Percentiles rank a stretch among this genome's conserved stretches.
Evolutionary conservation across 495 filamentous ascomycete species (phyloP).

Genomic region (Podospora bellae-mahoneyi): DNA sequence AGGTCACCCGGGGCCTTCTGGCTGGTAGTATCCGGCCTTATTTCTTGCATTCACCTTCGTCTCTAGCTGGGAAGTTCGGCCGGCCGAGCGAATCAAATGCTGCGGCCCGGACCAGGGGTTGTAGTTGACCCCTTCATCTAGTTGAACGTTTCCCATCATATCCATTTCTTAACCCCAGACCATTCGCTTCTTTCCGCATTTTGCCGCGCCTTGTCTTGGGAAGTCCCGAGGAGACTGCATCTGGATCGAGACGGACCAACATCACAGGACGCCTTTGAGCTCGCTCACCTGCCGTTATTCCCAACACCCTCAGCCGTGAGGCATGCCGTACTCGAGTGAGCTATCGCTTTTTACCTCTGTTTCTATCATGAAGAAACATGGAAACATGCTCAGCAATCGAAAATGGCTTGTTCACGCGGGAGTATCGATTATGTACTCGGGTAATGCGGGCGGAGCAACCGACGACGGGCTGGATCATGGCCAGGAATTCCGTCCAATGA

Average conservation of each 20-base stretch:
- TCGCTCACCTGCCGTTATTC: not conserved
- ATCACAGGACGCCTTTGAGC: not conserved
- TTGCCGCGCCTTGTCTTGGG: slow-evolving; percentile 11
- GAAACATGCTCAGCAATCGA: not conserved
- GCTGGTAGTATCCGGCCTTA: slow-evolving; percentile 31
- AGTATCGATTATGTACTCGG: not conserved
- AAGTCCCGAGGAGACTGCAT: not conserved
- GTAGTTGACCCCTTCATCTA: slow-evolving; percentile 24
- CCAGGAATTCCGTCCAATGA: not conserved
- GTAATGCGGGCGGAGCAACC: not conserved
- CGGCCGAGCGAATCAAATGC: slow-evolving; percentile 26
- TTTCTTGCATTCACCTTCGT: slow-evolving; percentile 19
- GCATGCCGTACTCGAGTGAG: slow-evolving; percentile 16
- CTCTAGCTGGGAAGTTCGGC: slow-evolving; percentile 11
- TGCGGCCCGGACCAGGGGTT: slow-evolving; percentile 9
- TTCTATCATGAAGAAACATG: not conserved
- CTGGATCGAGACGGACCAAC: not conserved
- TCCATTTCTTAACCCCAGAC: slow-evolving; percentile 6
- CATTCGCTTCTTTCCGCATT: slow-evolving; percentile 18
- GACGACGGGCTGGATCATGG: not conserved
- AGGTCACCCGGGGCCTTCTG: not conserved
- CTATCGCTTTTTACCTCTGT: not conserved
- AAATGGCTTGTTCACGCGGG: not conserved
- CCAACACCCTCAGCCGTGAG: not conserved
- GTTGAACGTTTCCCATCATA: not conserved